These are phyloP conservation scores for Chalaropsis thielavioides DNA, from an alignment of 2,329 filamentous ascomycete species.

Conservation along the genomic window DNA sequence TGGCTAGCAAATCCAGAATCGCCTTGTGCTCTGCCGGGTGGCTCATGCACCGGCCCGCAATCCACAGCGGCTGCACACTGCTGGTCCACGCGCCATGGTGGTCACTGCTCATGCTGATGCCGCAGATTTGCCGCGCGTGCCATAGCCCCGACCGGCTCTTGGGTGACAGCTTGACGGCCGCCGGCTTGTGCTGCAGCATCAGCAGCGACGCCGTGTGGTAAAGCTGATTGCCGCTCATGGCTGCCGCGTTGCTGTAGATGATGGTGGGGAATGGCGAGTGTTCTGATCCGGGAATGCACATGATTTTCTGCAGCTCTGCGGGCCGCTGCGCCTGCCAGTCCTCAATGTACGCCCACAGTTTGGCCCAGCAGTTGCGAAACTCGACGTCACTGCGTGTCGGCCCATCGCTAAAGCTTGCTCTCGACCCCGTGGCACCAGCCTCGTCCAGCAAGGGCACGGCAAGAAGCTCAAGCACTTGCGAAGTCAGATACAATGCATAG, in stretches of 20 bases:
- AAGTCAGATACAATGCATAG: slow-evolving; percentile 35
- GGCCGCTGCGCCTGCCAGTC: slow-evolving; percentile 29
- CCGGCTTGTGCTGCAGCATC: slow-evolving; percentile 34
- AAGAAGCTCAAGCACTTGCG: slow-evolving; percentile 30
- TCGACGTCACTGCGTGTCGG: slow-evolving; percentile 20
- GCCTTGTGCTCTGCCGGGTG: slow-evolving; percentile 30
- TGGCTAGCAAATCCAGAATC: slow-evolving; percentile 33
- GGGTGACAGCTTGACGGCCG: slow-evolving; percentile 28
- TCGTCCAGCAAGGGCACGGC: slow-evolving; percentile 20
- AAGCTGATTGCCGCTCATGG: slow-evolving; percentile 40
- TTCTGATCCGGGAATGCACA: slow-evolving; percentile 27
- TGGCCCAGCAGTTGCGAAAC: slow-evolving; percentile 25
- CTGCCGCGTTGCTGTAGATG: slow-evolving; percentile 36
- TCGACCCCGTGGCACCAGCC: slow-evolving; percentile 9
- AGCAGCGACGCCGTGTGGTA: slow-evolving; percentile 40
- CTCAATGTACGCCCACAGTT: slow-evolving; percentile 28
- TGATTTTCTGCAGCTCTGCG: slow-evolving; percentile 26
- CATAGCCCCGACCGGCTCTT: slow-evolving; percentile 30
- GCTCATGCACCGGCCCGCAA: slow-evolving; percentile 38
- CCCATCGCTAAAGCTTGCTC: slow-evolving; percentile 11
- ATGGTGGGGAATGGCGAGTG: slow-evolving; percentile 36
- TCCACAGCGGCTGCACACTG: slow-evolving; percentile 39
- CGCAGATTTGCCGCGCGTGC: slow-evolving; percentile 39
- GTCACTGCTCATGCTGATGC: slow-evolving; percentile 37
- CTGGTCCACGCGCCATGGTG: slow-evolving; percentile 41